Conservation (phyloP, 208 protist genomes). For the Leishmania guyanensis region DNA sequence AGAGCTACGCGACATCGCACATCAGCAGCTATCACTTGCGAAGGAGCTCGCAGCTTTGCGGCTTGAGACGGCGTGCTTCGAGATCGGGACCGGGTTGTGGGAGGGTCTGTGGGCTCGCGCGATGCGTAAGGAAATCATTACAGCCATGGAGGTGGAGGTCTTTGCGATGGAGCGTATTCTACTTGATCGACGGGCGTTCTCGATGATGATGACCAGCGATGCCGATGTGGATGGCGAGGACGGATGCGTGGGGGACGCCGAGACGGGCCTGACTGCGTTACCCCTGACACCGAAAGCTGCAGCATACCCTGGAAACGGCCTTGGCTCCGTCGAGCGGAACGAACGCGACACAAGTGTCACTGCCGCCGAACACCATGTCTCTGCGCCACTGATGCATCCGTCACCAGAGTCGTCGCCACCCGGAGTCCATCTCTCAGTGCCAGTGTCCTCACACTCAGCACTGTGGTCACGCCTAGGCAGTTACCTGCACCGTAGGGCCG, state of each 20-base stretch:
- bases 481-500: conserved; percentile 13
- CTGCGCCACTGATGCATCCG: neutral
- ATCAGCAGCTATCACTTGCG: conserved; percentile 73
- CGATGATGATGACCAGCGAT: conserved; percentile 22
- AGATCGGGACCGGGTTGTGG: conserved; percentile 63
- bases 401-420: neutral
- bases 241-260: neutral
- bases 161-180: conserved; percentile 75
- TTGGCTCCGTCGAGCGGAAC: neutral
- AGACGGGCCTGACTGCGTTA: neutral
- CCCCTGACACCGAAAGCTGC: too few relatives aligned
- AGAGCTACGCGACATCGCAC: conserved; percentile 69
- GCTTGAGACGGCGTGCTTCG: conserved; percentile 76
- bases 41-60: conserved; percentile 74
- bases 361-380: neutral
- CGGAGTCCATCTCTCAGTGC: neutral
- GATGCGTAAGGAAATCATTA: conserved; percentile 80
- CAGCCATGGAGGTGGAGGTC: conserved; percentile 54
- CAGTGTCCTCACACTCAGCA: conserved; percentile 5
- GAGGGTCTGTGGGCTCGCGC: conserved; percentile 84
- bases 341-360: neutral
- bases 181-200: conserved; percentile 46
- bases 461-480: conserved; percentile 8
- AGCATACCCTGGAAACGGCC: neutral
- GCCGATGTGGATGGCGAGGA: conserved; percentile 3